These are phyloP conservation scores for Colletotrichum kahawae DNA, from an alignment of 2,329 filamentous ascomycete genomes.

Conservation along the genomic window DNA sequence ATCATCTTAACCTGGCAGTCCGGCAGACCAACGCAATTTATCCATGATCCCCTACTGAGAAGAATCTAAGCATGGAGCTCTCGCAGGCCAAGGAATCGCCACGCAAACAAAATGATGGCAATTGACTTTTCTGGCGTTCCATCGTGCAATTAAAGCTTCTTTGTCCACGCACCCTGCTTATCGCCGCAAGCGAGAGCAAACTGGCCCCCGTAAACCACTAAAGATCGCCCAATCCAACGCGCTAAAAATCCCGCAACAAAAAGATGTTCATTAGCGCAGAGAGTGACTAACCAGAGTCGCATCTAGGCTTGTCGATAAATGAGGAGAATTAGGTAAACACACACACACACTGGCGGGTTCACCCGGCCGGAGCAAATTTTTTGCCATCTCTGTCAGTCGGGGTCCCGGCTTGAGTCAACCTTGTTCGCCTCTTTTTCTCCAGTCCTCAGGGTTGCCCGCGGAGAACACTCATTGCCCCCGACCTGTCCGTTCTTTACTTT, in stretches of 20 bases:
- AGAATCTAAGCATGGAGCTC: neutral
- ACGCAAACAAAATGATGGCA: neutral
- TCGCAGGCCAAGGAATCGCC: neutral
- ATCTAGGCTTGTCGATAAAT: neutral
- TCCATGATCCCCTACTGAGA: neutral
- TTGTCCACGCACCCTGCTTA: neutral
- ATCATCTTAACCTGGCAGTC: neutral
- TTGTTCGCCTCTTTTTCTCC: neutral
- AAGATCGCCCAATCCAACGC: neutral
- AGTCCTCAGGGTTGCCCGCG: neutral
- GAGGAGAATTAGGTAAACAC: neutral
- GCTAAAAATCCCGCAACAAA: neutral
- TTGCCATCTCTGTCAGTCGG: neutral
- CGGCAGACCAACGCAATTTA: rapidly evolving
- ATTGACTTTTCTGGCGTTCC: neutral
- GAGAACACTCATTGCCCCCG: neutral
- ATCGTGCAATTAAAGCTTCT: neutral
- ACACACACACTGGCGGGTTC: neutral
- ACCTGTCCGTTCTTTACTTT: neutral
- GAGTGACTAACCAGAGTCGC: neutral
- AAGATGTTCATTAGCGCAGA: neutral
- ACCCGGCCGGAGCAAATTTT: neutral
- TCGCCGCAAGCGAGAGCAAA: neutral
- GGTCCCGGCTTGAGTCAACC: neutral
- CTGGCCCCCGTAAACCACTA: neutral